These are phyloP conservation scores for Citrullus amarus DNA, from an alignment of 306 rosid species.

Conservation along the genomic window DNA sequence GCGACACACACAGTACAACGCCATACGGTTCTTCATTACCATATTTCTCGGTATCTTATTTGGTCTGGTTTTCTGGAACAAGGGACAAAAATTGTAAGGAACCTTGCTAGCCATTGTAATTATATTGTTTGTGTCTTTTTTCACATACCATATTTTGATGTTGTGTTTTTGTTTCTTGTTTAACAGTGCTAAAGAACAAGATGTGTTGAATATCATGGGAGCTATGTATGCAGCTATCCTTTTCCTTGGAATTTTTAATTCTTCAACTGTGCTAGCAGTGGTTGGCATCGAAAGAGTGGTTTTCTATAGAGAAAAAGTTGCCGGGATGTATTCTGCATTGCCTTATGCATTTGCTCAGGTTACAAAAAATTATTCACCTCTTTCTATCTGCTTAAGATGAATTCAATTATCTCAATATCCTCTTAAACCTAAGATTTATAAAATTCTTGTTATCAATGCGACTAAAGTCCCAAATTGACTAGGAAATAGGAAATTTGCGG, in stretches of 20 bases:
- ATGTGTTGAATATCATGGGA: conserved; percentile 30
- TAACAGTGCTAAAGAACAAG: conserved; percentile 26
- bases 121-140: not conserved
- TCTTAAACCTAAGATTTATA: too few relatives aligned
- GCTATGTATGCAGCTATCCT: conserved; percentile 30
- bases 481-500: too few relatives aligned
- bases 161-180: not conserved
- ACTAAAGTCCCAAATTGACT: too few relatives aligned
- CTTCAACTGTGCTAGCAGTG: conserved; percentile 24
- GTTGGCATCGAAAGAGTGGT: conserved; percentile 28
- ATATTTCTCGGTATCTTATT: conserved; percentile 19
- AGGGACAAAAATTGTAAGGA: conserved; percentile 30
- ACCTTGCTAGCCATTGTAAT: not conserved
- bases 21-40: conserved; percentile 27
- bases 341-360: conserved; percentile 42
- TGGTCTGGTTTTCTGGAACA: conserved; percentile 34
- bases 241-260: conserved; percentile 30
- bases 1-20: conserved; percentile 33
- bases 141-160: too few relatives aligned
- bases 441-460: not conserved
- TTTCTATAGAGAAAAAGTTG: conserved; percentile 36
- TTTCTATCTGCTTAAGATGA: not conserved
- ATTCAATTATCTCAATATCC: too few relatives aligned
- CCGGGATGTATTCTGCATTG: conserved; percentile 36
- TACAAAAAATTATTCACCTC: not conserved